These are phyloP conservation scores for Boletellus emodensis DNA, from an alignment of 768 basidiomycete species.

Conservation along the genomic window DNA sequence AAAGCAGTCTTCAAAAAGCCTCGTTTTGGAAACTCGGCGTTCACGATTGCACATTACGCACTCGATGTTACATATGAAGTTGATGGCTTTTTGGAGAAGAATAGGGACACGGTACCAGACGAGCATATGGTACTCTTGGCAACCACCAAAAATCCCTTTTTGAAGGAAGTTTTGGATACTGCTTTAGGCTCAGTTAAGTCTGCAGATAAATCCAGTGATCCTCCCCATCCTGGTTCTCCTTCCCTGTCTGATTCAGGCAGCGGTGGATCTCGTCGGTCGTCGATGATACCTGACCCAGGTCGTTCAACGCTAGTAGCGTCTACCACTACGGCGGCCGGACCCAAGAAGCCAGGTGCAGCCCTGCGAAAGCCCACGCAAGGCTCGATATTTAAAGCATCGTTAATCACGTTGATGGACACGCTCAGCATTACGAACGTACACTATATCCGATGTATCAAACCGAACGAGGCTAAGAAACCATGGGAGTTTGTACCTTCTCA, in stretches of 20 bases:
- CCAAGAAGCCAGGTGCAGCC: constrained; percentile 62
- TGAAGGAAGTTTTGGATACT: constrained; percentile 91
- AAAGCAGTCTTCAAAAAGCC: constrained; percentile 96
- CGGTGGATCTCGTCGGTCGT: constrained; percentile 73
- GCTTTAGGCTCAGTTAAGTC: constrained; percentile 73
- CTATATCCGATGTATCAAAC: constrained; percentile 99
- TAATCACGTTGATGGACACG: constrained; percentile 94
- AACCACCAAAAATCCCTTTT: constrained; percentile 83
- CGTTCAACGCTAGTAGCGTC: constrained; percentile 66
- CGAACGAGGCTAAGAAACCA: constrained; percentile 92
- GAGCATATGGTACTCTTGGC: constrained; percentile 91
- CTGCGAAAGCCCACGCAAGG: constrained; percentile 95
- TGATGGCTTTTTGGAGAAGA: constrained; percentile 98
- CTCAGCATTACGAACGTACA: constrained; percentile 97
- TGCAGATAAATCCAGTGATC: constrained; percentile 43
- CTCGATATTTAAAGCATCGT: constrained; percentile 95
- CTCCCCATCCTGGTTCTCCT: constrained; percentile 69
- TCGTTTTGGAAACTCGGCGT: constrained; percentile 94
- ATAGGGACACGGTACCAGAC: constrained; percentile 97
- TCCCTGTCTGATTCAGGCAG: constrained; percentile 76
- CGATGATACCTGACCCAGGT: constrained; percentile 84
- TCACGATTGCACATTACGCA: constrained; percentile 98
- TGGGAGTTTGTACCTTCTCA: constrained; percentile 98
- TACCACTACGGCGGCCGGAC: constrained; percentile 34
- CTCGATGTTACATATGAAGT: constrained; percentile 98